Evolutionary conservation across 2,329 filamentous ascomycete genomes (phyloP), one percentile per base, ranked within the genome.

Genomic region (Botrytis byssoidea): DNA sequence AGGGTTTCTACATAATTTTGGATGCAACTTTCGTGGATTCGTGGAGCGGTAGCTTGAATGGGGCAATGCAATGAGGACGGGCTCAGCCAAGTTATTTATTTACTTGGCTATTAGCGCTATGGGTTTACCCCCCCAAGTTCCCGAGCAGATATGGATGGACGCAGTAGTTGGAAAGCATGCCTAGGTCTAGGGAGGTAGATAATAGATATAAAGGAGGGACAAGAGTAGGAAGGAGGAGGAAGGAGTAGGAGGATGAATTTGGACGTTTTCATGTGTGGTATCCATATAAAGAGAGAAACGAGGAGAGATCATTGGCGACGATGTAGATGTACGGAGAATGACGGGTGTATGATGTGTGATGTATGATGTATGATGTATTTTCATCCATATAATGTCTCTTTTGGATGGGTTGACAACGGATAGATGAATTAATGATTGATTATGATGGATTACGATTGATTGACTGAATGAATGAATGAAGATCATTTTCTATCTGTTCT

Each of bases 1-100:
- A 71, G 35, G 60, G 70, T 71, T 71, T 71, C 57, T 67, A 67
- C 46, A 51, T 55, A n/a, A 55, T 67, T 18, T 46, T 40, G 37
- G 25, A 25, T 51, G 29, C 65, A 29, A 55, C 46, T 16, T 22
- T 40, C 37, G 37, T 55, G 65, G 65, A 68, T 68, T 68, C 46
- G 25, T 55, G 65, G 65, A 68, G 35, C 65, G 51, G 35, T 29
- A 40, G 46, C 46, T 64, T 68, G 46, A n/a, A 68, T 68, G 48
- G 12, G 51, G 67, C 37, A 66, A 42, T 32, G 44, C 20, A 70
- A 25, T n/a, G n/a, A 29, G 20, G 67, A 44, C n/a, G 2, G 51
- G 65, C 25, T 55, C 46, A 37, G 25, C 48, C 65, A 68, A 55
- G 65, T 55, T 42, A 57, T 57, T 42, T 22, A 22, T 55, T 67